Evolutionary conservation across 148 eudicot genomes (phyloP).

Genomic region (Nepenthes gracilis): DNA sequence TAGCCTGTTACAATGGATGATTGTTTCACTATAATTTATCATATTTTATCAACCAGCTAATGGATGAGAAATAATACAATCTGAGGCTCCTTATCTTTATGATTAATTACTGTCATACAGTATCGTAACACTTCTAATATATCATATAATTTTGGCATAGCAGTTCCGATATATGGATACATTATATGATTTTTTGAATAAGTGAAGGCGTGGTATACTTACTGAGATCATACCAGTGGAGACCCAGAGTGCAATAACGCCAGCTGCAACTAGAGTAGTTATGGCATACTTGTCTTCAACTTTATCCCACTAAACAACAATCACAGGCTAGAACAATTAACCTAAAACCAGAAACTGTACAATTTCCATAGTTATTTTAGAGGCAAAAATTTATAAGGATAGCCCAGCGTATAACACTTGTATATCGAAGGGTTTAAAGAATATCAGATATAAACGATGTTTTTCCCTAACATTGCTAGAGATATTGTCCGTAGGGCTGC

Average conservation of each 20-base stretch:
- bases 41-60: background rate
- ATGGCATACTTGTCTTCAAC: conserved; percentile 98
- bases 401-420: too few species aligned
- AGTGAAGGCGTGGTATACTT: conserved; percentile 1
- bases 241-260: conserved; percentile 43
- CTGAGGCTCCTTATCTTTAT: too few species aligned
- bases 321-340: background rate
- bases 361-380: too few species aligned
- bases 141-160: background rate
- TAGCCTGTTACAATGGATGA: conserved; percentile 39
- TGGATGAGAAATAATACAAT: too few species aligned
- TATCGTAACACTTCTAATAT: background rate
- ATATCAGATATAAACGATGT: too few species aligned
- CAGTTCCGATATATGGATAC: background rate
- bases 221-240: conserved; percentile 72
- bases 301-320: conserved; percentile 78
- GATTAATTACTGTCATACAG: too few species aligned
- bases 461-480: too few species aligned
- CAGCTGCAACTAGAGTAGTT: conserved; percentile 62
- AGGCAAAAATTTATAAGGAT: too few species aligned
- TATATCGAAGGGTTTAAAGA: too few species aligned
- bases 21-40: background rate
- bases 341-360: background rate
- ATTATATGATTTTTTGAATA: too few species aligned
- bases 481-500: too few species aligned